These are phyloP conservation scores for Starmera quercuum DNA, from an alignment of 805 yeast species.

Conservation along the genomic window DNA sequence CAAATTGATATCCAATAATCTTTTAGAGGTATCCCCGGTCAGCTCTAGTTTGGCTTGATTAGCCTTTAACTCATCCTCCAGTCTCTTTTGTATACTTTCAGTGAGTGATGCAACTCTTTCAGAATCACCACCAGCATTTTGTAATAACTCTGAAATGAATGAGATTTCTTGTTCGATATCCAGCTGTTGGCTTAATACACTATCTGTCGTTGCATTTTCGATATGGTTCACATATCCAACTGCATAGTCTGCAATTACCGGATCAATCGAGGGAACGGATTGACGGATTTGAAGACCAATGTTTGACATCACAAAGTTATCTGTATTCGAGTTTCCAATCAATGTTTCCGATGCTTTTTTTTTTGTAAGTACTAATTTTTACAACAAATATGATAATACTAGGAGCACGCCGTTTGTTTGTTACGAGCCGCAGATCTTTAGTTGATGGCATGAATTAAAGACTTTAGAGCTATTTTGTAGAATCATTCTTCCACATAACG, in stretches of 20 bases:
- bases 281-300: slow-evolving; percentile 60
- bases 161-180: slow-evolving; percentile 60
- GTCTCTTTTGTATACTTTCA: slow-evolving; percentile 36
- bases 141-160: slow-evolving; percentile 57
- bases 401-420: too few species aligned
- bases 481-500: too few species aligned
- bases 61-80: slow-evolving; percentile 47
- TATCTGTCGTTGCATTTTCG: slow-evolving; percentile 69
- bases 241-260: slow-evolving; percentile 81
- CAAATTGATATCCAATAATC: slow-evolving; percentile 74
- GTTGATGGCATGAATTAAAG: too few species aligned
- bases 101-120: slow-evolving; percentile 46
- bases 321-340: too few species aligned
- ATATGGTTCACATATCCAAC: slow-evolving; percentile 85
- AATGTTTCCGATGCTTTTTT: background rate
- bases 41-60: slow-evolving; percentile 68
- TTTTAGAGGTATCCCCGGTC: slow-evolving; percentile 82
- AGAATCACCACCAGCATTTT: slow-evolving; percentile 76
- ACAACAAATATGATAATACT: too few species aligned
- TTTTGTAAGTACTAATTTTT: background rate
- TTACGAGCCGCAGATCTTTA: too few species aligned
- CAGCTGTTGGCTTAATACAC: slow-evolving; percentile 68
- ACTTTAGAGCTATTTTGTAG: too few species aligned
- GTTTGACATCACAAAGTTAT: slow-evolving; percentile 24
- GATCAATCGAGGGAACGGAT: slow-evolving; percentile 81